Base-by-base conservation (phyloP, 139 green algal species). In the Spirogloea muscicola region DNA sequence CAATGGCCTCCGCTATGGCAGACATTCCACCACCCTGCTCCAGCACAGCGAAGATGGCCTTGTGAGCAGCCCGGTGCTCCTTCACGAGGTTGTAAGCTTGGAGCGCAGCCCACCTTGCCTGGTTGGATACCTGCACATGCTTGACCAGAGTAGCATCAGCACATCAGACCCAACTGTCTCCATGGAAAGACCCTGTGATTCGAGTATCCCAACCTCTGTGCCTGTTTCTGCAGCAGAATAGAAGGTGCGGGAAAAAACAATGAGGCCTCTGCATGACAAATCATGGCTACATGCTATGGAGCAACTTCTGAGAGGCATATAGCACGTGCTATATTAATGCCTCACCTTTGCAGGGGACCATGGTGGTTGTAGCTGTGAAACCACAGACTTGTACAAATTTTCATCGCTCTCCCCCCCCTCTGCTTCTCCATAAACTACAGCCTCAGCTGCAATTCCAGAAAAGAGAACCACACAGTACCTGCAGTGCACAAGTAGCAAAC, bases 401-500 rank as follows among this genome's bases (percentile, higher is more conserved):
- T 80, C 72, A n/a, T 80, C 72, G 64, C 72, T 77, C 49, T 80
- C 72, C 27, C 72, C 72, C 10, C 72, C 72, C 46, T 74, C 46
- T 34, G 72, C 72, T 29, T 80, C 43, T 21, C 72, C 72, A 25
- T 68, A 80, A 21, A 68, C 37, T 41, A 80, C 7, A 10, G 72
- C 72, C 49, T 80, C 72, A 34, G 72, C 72, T 16, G 72, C 72
- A 33, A 80, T 77, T 7, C 72, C 72, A 27, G 72, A 61, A 66
- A 80, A 80, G 41, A 80, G 59, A n/a, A 80, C 72, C 34, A 80
- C 42, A 62, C 29, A 58, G 64, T 80, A 80, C 31, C 69, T 77
- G 68, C 51, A 58, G 0, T n/a, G n/a, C n/a, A n/a, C n/a, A n/a
- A n/a, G n/a, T n/a, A n/a, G n/a, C n/a, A n/a, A n/a, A n/a, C n/a